Percentiles rank a stretch among this genome's conserved stretches.
Evolutionary conservation across 805 yeast genomes (phyloP).

Genomic region (Nakazawaea laoshanensis): DNA sequence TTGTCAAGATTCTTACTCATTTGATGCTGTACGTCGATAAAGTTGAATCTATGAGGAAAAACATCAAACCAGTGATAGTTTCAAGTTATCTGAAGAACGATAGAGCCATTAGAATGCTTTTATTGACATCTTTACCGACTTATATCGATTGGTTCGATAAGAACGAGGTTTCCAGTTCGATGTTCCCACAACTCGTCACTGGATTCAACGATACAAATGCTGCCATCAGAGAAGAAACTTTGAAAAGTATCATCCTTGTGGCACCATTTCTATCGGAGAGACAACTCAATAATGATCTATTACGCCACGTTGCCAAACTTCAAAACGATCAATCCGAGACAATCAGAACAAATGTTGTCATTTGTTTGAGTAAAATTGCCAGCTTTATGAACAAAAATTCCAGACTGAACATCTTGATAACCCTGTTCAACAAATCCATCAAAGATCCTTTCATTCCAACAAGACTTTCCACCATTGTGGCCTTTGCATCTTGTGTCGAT

Average conservation of each 20-base stretch:
- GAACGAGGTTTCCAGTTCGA: conserved; percentile 55
- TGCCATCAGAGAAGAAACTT: conserved; percentile 71
- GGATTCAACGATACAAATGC: conserved; percentile 85
- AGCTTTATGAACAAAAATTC: conserved; percentile 42
- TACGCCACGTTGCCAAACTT: conserved; percentile 72
- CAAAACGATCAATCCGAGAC: conserved; percentile 73
- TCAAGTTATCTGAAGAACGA: conserved; percentile 59
- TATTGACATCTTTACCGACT: conserved; percentile 55
- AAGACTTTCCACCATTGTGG: conserved; percentile 66
- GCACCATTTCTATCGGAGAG: conserved; percentile 64
- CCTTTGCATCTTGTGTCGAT: conserved; percentile 57
- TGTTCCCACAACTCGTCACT: conserved; percentile 60
- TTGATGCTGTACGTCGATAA: conserved; percentile 7
- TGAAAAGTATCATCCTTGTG: conserved; percentile 51
- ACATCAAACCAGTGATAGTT: conserved; percentile 56
- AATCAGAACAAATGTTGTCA: conserved; percentile 69
- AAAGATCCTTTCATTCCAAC: conserved; percentile 74
- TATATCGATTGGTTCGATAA: conserved; percentile 43
- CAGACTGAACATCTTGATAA: conserved; percentile 68
- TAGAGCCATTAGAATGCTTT: conserved; percentile 66
- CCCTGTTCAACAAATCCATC: conserved; percentile 79
- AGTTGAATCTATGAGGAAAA: conserved; percentile 24
- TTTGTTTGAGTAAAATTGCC: conserved; percentile 61
- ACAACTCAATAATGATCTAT: conserved; percentile 78
- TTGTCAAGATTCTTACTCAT: conserved; percentile 17